phyloP scores from a whole-genome alignment of 2,329 filamentous ascomycete species.

The Elsinoe batatas region DNA sequence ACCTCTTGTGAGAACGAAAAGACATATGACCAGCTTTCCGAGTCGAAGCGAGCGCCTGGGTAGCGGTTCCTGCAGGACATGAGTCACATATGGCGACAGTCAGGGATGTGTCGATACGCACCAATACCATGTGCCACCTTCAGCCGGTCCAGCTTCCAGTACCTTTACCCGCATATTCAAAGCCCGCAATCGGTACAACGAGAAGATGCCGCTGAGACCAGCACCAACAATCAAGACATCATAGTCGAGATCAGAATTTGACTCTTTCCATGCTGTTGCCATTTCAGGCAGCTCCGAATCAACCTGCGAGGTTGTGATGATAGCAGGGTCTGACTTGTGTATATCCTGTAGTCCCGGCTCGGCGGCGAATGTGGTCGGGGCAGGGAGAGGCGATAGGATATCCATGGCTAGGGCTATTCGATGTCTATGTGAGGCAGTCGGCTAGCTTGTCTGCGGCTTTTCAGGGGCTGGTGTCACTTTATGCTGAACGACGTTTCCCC shows the following conservation, averaged over 20 bases:
- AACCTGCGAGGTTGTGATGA: not conserved
- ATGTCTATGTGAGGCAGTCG: not conserved
- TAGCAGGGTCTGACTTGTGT: not conserved
- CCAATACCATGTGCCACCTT: constrained; percentile 29
- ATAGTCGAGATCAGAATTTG: not conserved
- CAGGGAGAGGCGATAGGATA: not conserved
- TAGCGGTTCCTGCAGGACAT: constrained; percentile 22
- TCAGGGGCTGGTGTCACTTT: too few species aligned
- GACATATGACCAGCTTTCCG: constrained; percentile 35
- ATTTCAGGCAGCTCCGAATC: not conserved
- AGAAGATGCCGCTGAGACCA: constrained; percentile 34
- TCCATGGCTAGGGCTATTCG: not conserved
- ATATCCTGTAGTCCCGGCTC: not conserved
- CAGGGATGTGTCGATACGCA: not conserved
- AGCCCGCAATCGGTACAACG: constrained; percentile 34
- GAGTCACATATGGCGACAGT: not conserved
- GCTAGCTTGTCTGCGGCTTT: too few species aligned
- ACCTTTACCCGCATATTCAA: constrained; percentile 22
- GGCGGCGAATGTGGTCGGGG: not conserved
- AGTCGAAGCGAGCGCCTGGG: constrained; percentile 37
- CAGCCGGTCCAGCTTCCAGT: constrained; percentile 26
- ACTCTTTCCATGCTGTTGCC: not conserved
- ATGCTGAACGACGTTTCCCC: too few species aligned
- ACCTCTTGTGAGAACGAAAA: constrained; percentile 33
- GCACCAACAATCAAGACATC: constrained; percentile 28